phyloP scores from a whole-genome alignment of 2,329 filamentous ascomycete species.

The Thermothelomyces thermophilus region DNA sequence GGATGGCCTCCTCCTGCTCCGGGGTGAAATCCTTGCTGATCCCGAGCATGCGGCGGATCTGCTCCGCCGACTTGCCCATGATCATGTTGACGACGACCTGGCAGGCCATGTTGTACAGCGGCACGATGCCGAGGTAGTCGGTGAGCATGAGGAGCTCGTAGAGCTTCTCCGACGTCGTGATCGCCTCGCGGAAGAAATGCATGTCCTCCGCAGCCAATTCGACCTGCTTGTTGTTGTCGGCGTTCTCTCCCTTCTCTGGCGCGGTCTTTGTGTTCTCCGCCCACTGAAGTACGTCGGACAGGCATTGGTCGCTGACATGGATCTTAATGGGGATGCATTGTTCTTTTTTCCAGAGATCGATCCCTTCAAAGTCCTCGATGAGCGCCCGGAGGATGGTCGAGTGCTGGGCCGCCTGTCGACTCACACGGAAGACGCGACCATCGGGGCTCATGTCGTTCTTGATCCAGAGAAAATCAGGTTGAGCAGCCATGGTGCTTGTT shows the following conservation, averaged over 20 bases:
- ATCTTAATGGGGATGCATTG: not conserved
- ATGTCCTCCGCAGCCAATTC: not conserved
- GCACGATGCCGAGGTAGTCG: constrained; percentile 12
- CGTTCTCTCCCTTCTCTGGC: not conserved
- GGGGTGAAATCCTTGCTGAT: constrained; percentile 2
- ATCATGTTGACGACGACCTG: constrained; percentile 1
- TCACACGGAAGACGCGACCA: not conserved
- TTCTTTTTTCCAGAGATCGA: not conserved
- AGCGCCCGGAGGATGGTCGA: not conserved
- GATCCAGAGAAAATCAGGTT: not conserved
- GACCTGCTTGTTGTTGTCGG: not conserved
- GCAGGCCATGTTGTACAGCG: not conserved
- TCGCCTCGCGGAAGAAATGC: not conserved
- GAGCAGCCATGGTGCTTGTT: not conserved
- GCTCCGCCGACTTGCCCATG: not conserved
- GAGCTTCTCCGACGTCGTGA: not conserved
- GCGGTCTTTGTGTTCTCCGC: not conserved
- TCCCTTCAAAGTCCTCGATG: not conserved
- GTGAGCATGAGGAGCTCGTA: constrained; percentile 1
- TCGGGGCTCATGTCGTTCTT: not conserved
- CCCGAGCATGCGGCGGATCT: constrained; percentile 4
- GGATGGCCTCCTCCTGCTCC: not conserved
- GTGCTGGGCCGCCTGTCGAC: not conserved
- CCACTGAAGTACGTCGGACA: not conserved
- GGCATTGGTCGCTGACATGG: not conserved